phyloP scores from a whole-genome alignment of 108 stramenopile genomes.

The Skeletonema menzelii region DNA sequence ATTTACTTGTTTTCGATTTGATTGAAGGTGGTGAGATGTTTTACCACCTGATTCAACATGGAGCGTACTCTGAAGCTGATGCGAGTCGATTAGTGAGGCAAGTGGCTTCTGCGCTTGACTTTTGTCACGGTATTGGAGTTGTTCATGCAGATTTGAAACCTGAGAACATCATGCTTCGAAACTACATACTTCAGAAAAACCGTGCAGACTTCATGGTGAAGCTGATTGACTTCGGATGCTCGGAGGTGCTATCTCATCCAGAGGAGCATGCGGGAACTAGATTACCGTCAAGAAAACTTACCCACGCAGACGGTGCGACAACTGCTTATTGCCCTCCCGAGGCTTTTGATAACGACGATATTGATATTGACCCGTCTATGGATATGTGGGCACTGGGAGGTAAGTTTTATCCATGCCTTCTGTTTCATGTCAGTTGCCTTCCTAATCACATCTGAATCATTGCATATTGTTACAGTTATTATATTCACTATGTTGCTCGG shows the following conservation, averaged over 20 bases:
- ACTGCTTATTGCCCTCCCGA: conserved; percentile 54
- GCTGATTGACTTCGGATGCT: conserved; percentile 57
- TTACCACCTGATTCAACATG: conserved; percentile 77
- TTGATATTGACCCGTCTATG: conserved; percentile 23
- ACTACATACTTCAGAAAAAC: conserved; percentile 2
- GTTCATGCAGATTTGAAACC: conserved; percentile 55
- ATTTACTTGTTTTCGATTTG: conserved; percentile 70
- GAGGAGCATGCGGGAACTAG: conserved; percentile 12
- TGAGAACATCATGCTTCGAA: conserved; percentile 54
- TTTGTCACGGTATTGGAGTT: conserved; percentile 42
- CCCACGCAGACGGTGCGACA: conserved; percentile 36
- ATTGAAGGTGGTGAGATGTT: conserved; percentile 79
- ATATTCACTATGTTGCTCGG: conserved; percentile 64
- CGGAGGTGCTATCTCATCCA: conserved; percentile 34
- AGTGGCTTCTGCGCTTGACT: conserved; percentile 39
- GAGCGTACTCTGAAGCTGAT: conserved; percentile 82
- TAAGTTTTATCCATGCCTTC: background rate
- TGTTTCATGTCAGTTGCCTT: background rate
- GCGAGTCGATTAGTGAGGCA: conserved; percentile 60
- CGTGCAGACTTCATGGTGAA: conserved; percentile 43
- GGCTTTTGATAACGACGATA: conserved; percentile 28
- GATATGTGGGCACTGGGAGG: conserved; percentile 63
- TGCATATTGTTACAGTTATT: conserved; percentile 26
- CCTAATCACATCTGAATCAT: background rate
- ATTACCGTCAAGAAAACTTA: conserved; percentile 23